phyloP scores from a whole-genome alignment of 2,329 filamentous ascomycete genomes.

The Alternaria hordeiaustralica region DNA sequence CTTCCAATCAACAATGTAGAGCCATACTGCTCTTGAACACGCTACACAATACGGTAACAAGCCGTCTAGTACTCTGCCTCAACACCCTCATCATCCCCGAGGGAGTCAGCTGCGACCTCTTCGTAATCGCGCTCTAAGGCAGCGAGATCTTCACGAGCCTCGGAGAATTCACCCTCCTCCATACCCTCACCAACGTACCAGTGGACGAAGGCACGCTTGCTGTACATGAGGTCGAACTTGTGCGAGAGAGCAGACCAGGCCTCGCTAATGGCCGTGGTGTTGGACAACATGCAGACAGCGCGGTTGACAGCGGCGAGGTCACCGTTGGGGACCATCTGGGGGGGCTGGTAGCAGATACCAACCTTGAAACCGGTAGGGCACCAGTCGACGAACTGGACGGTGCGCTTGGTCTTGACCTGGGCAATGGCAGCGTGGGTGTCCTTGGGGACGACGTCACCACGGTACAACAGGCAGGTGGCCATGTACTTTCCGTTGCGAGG shows the following conservation, averaged over 20 bases:
- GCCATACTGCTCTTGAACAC: slow-evolving; percentile 28
- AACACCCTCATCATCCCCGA: slow-evolving; percentile 82
- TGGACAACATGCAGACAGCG: slow-evolving; percentile 98
- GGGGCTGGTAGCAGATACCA: slow-evolving; percentile 99
- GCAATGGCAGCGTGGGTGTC: slow-evolving; percentile 92
- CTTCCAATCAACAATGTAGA: slow-evolving; percentile 38
- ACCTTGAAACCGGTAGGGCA: slow-evolving; percentile 99
- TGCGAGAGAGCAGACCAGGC: slow-evolving; percentile 94
- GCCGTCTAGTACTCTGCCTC: slow-evolving; percentile 86
- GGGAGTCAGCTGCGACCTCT: slow-evolving; percentile 93
- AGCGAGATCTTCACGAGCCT: slow-evolving; percentile 97
- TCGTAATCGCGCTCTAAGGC: slow-evolving; percentile 96
- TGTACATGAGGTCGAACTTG: slow-evolving; percentile 99
- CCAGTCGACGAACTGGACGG: slow-evolving; percentile 99
- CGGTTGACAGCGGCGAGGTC: slow-evolving; percentile 98
- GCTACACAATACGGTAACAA: slow-evolving; percentile 22
- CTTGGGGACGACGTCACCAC: slow-evolving; percentile 96
- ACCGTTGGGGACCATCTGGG: slow-evolving; percentile 93
- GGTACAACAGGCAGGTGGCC: slow-evolving; percentile 97
- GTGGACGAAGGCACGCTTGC: slow-evolving; percentile 99
- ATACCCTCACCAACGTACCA: slow-evolving; percentile 99
- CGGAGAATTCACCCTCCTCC: slow-evolving; percentile 99
- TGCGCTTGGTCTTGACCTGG: slow-evolving; percentile 98
- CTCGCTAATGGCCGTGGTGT: slow-evolving; percentile 98
- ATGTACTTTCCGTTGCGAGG: slow-evolving; percentile 99